A percentile compares a stretch with the other conserved stretches of the same genome.
phyloP scores from a whole-genome alignment of 768 basidiomycete genomes.

The Butyriboletus loyo region DNA sequence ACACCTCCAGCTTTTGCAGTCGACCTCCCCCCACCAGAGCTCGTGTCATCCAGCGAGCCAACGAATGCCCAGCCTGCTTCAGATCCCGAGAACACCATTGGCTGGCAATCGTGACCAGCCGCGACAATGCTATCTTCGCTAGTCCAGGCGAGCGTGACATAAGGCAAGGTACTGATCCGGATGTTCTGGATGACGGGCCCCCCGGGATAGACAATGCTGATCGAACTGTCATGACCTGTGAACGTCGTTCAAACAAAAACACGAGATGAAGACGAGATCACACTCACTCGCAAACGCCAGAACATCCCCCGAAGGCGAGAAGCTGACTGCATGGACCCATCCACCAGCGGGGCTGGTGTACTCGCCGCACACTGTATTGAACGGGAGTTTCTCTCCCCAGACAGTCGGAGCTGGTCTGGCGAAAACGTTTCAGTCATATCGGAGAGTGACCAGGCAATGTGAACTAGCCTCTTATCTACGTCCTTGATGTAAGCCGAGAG shows the following conservation, averaged over 20 bases:
- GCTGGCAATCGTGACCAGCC: constrained; percentile 98
- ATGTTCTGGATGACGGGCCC: constrained; percentile 72
- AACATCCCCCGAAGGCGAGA: constrained; percentile 94
- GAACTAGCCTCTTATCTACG: constrained; percentile 79
- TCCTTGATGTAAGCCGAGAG: constrained; percentile 99
- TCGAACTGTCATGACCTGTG: constrained; percentile 90
- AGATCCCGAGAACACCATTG: constrained; percentile 78
- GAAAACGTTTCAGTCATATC: constrained; percentile 6
- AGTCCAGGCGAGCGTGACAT: constrained; percentile 83
- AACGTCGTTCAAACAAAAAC: constrained; percentile 2
- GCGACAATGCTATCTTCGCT: constrained; percentile 80
- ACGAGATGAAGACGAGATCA: background rate
- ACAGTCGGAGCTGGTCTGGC: constrained; percentile 79
- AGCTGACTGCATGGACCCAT: constrained; percentile 95
- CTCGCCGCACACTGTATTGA: constrained; percentile 97
- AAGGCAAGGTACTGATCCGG: constrained; percentile 74
- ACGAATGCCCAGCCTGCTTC: constrained; percentile 74
- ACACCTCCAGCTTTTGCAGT: constrained; percentile 41
- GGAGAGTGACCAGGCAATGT: background rate
- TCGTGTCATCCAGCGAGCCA: constrained; percentile 85
- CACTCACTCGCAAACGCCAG: constrained; percentile 89
- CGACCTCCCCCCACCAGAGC: constrained; percentile 36
- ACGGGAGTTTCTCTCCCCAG: constrained; percentile 98
- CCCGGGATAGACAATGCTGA: constrained; percentile 88
- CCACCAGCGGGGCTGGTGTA: constrained; percentile 87